Evolutionary conservation across 768 basidiomycete species (phyloP), one percentile per base, ranked within the genome.

Genomic region (Coprinopsis sp.): DNA sequence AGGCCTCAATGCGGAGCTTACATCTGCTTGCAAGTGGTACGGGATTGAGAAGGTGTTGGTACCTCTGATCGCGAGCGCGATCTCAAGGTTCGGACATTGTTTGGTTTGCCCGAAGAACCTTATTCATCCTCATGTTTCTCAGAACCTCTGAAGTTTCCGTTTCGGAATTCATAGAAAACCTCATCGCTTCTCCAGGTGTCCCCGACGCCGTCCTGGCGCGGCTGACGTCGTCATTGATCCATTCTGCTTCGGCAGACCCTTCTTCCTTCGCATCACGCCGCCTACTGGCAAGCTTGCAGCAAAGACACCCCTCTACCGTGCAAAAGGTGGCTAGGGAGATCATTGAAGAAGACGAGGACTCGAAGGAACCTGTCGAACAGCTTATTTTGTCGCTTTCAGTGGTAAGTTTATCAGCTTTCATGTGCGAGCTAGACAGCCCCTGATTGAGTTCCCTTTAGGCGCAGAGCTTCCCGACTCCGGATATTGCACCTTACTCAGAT

Each of bases 201-300:
- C 71, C 74, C 12, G 25, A 50, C 3, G 46, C 54, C 27, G 60
- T 73, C 16, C 54, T 75, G 19, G 61, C 62, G 34, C 62, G 60
- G 3, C 37, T 67, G 7, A 51, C 67, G 1, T 50, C 44, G 8
- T 41, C 59, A 7, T 58, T 76, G 2, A 43, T 73, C 6, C 51
- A 53, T 16, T 38, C 57, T 31, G 54, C 54, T 6, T 36, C 69
- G 1, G 49, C 63, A 33, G 50, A 55, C 1, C 64, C 66, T 39
- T 50, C 51, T 3, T 40, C 53, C 2, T 25, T 62, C n/a, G 30
- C 52, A 11, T 54, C 65, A 11, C 70, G 68, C 21, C 67, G 61
- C 12, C 56, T 88, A 0, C 68, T 92, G 29, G 69, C 74, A 7
- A 65, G 68, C 21, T 60, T 91, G 10, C 77, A 85, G 43, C 90